Base-by-base conservation (phyloP, 345 rosid genomes). In the Odontarrhena argentea region DNA sequence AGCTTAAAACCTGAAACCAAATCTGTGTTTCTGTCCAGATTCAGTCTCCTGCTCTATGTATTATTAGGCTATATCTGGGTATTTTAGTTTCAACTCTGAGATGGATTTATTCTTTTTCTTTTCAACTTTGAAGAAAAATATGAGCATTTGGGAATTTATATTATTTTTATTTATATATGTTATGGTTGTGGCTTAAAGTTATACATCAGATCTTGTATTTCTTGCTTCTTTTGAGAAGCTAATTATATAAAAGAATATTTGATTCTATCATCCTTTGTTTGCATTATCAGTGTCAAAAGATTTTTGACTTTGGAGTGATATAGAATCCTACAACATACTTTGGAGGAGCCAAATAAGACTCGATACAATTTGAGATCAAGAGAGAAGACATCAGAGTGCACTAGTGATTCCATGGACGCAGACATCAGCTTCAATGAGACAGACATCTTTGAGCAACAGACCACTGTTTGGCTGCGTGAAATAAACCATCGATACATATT, bases 381-480 rank as follows among this genome's bases (percentile, higher is more conserved):
- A 58, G 1, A 25, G 36, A 41, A 47, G 37, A n/a, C 22, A 49
- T 65, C 35, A 73, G 55, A 73, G 63, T 40, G 65, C 28, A 48
- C 44, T 55, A 56, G 68, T 48, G 63, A 49, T 34, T 48, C 69
- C 78, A 68, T 54, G 78, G 49, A 74, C 64, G 12, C 47, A 67
- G 58, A 74, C 74, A 54, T 74, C 74, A 46, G 78, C 78, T 50
- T 68, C 78, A 55, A 74, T 38, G 11, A 74, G 54, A 68, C 78
- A 68, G 9, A 47, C 43, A 63, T 74, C 78, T 74, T 62, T 68
- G 11, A 74, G 65, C 48, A 74, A 49, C 47, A 68, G 6, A 13
- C 78, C 78, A 74, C 74, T 74, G 41, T 51, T 74, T 47, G 78
- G 78, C 41, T 74, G 73, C 6, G 45, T 54, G 12, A 74, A 62